Base-by-base conservation (phyloP, 2,329 filamentous ascomycete genomes). In the Lasiodiplodia sp. region DNA sequence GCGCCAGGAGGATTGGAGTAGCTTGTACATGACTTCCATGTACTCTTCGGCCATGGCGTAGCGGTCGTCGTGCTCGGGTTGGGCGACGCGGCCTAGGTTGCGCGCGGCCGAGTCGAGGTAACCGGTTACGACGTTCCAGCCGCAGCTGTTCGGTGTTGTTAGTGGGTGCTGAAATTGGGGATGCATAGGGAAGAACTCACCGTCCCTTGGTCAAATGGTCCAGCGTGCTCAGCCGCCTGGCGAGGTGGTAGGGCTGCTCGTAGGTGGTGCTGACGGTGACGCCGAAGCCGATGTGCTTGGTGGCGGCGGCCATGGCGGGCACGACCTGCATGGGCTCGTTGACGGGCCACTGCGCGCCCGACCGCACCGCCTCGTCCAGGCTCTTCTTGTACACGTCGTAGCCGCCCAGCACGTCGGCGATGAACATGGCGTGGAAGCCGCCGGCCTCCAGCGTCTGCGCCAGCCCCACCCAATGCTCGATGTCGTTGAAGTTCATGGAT, bases 261-360 rank as follows among this genome's bases (percentile, higher is more conserved):
- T 92, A 92, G 0, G 88, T 91, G 0, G 90, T 91, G 1, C 87
- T 86, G 0, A 89, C 85, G 0, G 90, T 92, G 1, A 92, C 87
- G 0, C 90, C 90, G 70, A 92, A 92, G 0, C 86, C 87, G n/a
- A 92, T 85, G 69, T 83, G 90, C 71, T 87, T 85, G 0, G 90
- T 92, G 0, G 83, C 89, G 0, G 89, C 89, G 0, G 90, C 89
- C 88, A 92, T 90, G 2, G 89, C 88, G 2, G 89, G 84, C 0
- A 92, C 82, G 2, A 89, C 84, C 1, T 86, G 84, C 1, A 92
- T 74, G 0, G 90, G 90, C 75, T 92, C 90, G 69, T 90, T 91
- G n/a, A 91, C 87, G 0, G 90, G 90, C 85, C 88, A 92, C 76
- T 92, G 90, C 0, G 89, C 88, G 1, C 88, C 90, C 0, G 88